These are phyloP conservation scores for Fusarium napiforme DNA, from an alignment of 2,329 filamentous ascomycete genomes.

Conservation along the genomic window DNA sequence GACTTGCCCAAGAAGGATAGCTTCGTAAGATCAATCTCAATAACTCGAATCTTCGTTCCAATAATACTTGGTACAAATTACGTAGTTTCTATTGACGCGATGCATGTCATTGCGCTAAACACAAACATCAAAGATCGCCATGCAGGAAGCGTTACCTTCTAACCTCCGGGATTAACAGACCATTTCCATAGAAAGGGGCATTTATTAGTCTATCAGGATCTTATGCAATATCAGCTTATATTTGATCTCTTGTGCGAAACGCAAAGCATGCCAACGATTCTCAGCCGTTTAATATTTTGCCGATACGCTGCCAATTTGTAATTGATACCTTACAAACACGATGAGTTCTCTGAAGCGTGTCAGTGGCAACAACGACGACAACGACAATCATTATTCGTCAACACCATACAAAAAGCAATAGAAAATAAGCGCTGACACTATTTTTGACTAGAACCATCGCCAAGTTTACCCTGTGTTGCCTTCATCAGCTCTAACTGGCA, in stretches of 20 bases:
- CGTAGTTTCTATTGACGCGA: not conserved
- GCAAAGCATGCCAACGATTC: too few species aligned
- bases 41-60: not conserved
- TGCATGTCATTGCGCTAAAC: too few species aligned
- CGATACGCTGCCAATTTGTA: too few species aligned
- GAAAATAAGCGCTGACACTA: rapidly evolving
- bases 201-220: too few species aligned
- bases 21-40: not conserved
- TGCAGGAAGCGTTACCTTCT: too few species aligned
- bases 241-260: not conserved
- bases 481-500: not conserved
- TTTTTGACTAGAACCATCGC: not conserved
- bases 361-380: not conserved
- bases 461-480: not conserved
- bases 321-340: rapidly evolving
- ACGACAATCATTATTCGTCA: not conserved
- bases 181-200: too few species aligned
- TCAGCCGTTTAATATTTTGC: rapidly evolving
- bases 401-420: rapidly evolving
- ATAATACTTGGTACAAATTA: not conserved
- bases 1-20: not conserved
- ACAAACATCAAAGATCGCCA: not conserved
- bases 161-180: not conserved
- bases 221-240: too few species aligned
- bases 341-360: too few species aligned